Conservation (phyloP, 306 rosid genomes). For the Crotalaria pallida region DNA sequence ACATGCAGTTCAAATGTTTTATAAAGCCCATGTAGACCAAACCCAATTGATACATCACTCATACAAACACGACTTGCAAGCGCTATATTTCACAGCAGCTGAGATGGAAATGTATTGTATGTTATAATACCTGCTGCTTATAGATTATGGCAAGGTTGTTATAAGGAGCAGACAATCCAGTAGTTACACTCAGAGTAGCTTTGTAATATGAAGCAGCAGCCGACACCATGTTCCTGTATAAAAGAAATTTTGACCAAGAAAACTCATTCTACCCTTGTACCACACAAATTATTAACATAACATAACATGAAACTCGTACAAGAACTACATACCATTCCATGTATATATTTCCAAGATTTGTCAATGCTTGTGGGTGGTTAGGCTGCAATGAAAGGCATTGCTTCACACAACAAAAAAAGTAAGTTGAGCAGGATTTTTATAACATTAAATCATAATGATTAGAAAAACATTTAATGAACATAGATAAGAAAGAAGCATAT, state of each 20-base stretch:
- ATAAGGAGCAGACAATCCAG: slow-evolving; percentile 94
- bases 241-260: slow-evolving; percentile 10
- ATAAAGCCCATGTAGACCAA: neutral
- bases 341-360: slow-evolving; percentile 95
- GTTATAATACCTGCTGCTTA: slow-evolving; percentile 73
- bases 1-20: neutral
- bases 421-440: slow-evolving; percentile 19
- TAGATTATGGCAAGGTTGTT: slow-evolving; percentile 92
- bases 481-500: slow-evolving; percentile 33
- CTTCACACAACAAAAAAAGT: slow-evolving; percentile 38
- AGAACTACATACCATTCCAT: slow-evolving; percentile 79
- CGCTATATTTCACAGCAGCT: neutral
- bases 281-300: neutral
- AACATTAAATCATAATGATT: neutral
- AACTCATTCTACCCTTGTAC: neutral
- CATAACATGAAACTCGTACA: neutral
- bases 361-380: slow-evolving; percentile 93
- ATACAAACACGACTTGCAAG: neutral
- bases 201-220: slow-evolving; percentile 95
- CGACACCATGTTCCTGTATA: slow-evolving; percentile 82
- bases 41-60: neutral
- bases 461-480: neutral
- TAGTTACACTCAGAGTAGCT: slow-evolving; percentile 88
- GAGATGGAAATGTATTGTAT: neutral
- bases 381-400: slow-evolving; percentile 93